These are phyloP conservation scores for Geotrichum restrictum DNA, from an alignment of 1,139 yeast species.

Conservation along the genomic window DNA sequence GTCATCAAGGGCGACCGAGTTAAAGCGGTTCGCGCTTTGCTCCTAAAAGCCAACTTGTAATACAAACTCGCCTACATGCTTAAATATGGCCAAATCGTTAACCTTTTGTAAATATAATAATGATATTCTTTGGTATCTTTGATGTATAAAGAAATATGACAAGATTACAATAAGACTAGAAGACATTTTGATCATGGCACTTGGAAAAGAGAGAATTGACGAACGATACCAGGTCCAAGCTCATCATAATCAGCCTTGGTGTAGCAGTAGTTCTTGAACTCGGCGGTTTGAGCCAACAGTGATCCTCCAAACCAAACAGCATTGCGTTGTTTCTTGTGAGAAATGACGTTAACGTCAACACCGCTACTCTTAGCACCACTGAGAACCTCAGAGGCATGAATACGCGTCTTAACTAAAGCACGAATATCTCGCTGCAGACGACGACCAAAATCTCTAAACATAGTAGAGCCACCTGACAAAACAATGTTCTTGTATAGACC, in stretches of 20 bases:
- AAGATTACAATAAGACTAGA: neutral
- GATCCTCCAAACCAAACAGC: slow-evolving; percentile 99
- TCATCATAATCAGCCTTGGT: slow-evolving; percentile 97
- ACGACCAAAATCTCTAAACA: slow-evolving; percentile 97
- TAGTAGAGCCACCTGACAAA: slow-evolving; percentile 92
- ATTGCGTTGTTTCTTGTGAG: slow-evolving; percentile 94
- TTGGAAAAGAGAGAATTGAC: slow-evolving; percentile 90
- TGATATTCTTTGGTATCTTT: neutral
- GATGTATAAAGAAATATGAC: neutral
- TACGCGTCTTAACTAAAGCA: slow-evolving; percentile 81
- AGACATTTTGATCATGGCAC: slow-evolving; percentile 52
- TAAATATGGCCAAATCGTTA: neutral
- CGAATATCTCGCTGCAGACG: slow-evolving; percentile 94
- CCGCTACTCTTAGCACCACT: slow-evolving; percentile 84
- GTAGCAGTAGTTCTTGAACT: slow-evolving; percentile 92
- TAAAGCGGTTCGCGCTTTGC: slow-evolving; percentile 14
- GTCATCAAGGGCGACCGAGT: slow-evolving; percentile 35
- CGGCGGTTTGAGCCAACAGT: slow-evolving; percentile 92
- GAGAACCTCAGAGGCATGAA: slow-evolving; percentile 69
- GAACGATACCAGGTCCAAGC: slow-evolving; percentile 93
- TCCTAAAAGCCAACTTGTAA: slow-evolving; percentile 9
- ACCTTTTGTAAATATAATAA: slow-evolving; percentile 1
- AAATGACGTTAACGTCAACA: slow-evolving; percentile 92
- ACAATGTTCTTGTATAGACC: slow-evolving; percentile 94
- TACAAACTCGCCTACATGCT: neutral